Conservation (phyloP, 495 filamentous ascomycete species). For the Delitschia confertaspora region DNA sequence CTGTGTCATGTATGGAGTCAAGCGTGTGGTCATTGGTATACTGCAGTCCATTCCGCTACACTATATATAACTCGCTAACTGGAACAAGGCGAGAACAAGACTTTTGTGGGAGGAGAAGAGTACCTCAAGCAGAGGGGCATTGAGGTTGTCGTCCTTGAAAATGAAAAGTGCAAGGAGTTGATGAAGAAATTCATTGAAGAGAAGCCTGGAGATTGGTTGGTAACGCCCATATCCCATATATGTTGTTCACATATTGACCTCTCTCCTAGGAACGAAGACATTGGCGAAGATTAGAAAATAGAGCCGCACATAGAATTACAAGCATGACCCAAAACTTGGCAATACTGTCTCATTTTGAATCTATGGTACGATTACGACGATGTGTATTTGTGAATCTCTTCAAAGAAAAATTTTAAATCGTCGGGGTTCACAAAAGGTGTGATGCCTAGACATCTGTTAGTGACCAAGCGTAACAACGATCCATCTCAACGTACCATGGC, state of each 20-base stretch:
- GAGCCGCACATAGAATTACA: background rate
- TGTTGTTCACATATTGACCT: background rate
- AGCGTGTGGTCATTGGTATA: slow-evolving; percentile 58
- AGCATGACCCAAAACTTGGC: background rate
- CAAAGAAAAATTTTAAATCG: slow-evolving; percentile 82
- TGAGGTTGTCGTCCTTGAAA: slow-evolving; percentile 65
- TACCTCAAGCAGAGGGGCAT: slow-evolving; percentile 62
- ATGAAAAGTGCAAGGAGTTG: slow-evolving; percentile 57
- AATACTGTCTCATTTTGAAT: slow-evolving; percentile 11
- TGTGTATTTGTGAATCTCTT: slow-evolving; percentile 64
- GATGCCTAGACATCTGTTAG: slow-evolving; percentile 54
- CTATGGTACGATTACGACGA: slow-evolving; percentile 5
- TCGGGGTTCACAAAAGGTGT: slow-evolving; percentile 91
- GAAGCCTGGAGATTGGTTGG: slow-evolving; percentile 68
- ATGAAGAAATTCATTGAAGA: slow-evolving; percentile 72
- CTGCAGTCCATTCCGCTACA: background rate
- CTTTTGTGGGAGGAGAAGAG: slow-evolving; percentile 67
- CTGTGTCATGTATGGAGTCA: slow-evolving; percentile 69
- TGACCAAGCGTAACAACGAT: slow-evolving; percentile 2
- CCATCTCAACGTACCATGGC: slow-evolving; percentile 58
- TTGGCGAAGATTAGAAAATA: slow-evolving; percentile 22
- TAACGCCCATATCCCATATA: background rate
- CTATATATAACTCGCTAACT: background rate
- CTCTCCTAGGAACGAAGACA: slow-evolving; percentile 25
- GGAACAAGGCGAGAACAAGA: slow-evolving; percentile 63